Percentiles rank a stretch among this genome's conserved stretches.
These are phyloP conservation scores for Pleurotus salmoneostramineus DNA, from an alignment of 768 basidiomycete species.

Conservation along the genomic window DNA sequence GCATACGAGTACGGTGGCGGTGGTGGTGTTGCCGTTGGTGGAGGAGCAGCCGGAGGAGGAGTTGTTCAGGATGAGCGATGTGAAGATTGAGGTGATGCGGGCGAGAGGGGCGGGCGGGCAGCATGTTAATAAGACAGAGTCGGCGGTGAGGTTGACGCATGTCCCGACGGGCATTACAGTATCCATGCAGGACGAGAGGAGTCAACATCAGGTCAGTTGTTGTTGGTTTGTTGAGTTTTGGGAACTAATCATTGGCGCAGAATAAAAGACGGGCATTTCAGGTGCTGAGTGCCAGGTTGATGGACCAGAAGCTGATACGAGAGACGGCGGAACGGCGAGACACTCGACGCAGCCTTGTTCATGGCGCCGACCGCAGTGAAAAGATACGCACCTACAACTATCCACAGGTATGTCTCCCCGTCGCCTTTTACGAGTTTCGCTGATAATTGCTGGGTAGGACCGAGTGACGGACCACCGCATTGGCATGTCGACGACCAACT, in stretches of 20 bases:
- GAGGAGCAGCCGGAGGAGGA: slow-evolving; percentile 61
- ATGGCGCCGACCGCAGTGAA: slow-evolving; percentile 83
- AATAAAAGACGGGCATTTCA: slow-evolving; percentile 93
- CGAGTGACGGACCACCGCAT: slow-evolving; percentile 93
- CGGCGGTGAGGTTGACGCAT: slow-evolving; percentile 92
- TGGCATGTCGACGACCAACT: slow-evolving; percentile 68
- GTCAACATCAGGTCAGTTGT: slow-evolving; percentile 79
- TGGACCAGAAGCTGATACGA: slow-evolving; percentile 71
- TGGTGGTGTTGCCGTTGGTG: slow-evolving; percentile 79
- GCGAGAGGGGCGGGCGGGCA: slow-evolving; percentile 94
- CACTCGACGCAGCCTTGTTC: slow-evolving; percentile 68
- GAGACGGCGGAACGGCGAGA: slow-evolving; percentile 72
- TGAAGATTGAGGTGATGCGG: slow-evolving; percentile 92
- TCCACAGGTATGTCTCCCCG: slow-evolving; percentile 58
- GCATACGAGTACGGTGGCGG: slow-evolving; percentile 89
- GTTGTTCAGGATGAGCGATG: slow-evolving; percentile 78
- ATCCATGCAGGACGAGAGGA: slow-evolving; percentile 97
- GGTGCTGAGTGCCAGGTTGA: slow-evolving; percentile 79
- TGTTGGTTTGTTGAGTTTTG: not conserved
- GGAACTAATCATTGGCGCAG: slow-evolving; percentile 32
- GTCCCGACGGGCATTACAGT: slow-evolving; percentile 91
- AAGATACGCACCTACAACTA: slow-evolving; percentile 97
- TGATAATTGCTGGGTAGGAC: slow-evolving; percentile 43
- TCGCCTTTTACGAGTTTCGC: not conserved
- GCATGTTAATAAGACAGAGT: slow-evolving; percentile 99